Conservation (phyloP, 164 flowering plant genomes). For the Pachysandra terminalis region DNA sequence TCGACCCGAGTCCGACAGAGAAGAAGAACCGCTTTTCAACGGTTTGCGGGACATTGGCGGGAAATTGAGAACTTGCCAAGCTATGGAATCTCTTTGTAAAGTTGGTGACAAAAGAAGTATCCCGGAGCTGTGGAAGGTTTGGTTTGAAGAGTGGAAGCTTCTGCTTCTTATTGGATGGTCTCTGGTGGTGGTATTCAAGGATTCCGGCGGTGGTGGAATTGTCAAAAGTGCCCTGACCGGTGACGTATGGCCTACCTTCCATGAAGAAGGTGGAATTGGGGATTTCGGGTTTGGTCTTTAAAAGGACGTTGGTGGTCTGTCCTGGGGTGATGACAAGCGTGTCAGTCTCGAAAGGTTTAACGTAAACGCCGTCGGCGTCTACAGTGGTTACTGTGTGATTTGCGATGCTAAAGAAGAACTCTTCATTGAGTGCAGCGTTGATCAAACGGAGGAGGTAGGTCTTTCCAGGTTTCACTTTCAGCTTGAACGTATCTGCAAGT, state of each 20-base stretch:
- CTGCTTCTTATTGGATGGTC: constrained; percentile 2
- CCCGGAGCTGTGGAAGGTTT: constrained; percentile 22
- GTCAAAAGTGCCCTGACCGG: constrained; percentile 44
- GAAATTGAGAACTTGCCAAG: constrained; percentile 23
- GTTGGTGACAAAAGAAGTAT: constrained; percentile 19
- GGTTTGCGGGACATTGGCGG: constrained; percentile 27
- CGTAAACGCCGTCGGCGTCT: constrained; percentile 50
- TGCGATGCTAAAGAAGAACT: constrained; percentile 64
- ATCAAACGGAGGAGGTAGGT: constrained; percentile 51
- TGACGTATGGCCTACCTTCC: constrained; percentile 46
- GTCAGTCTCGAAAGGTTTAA: constrained; percentile 43
- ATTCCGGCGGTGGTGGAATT: constrained; percentile 46
- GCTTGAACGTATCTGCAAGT: constrained; percentile 25
- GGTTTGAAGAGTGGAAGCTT: constrained; percentile 24
- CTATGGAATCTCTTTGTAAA: constrained; percentile 21
- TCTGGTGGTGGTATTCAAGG: constrained; percentile 29
- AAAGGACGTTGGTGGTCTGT: constrained; percentile 60
- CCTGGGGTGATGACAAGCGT: constrained; percentile 46
- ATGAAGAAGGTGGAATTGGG: constrained; percentile 52
- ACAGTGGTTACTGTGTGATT: constrained; percentile 53
- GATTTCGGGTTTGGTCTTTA: constrained; percentile 31
- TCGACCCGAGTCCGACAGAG: constrained; percentile 30
- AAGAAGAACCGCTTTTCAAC: constrained; percentile 27
- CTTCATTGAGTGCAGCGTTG: constrained; percentile 67
- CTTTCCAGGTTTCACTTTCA: constrained; percentile 52